These are phyloP conservation scores for Lichtheimia corymbifera DNA, from an alignment of 371 early-diverging fungal genomes.

Conservation along the genomic window DNA sequence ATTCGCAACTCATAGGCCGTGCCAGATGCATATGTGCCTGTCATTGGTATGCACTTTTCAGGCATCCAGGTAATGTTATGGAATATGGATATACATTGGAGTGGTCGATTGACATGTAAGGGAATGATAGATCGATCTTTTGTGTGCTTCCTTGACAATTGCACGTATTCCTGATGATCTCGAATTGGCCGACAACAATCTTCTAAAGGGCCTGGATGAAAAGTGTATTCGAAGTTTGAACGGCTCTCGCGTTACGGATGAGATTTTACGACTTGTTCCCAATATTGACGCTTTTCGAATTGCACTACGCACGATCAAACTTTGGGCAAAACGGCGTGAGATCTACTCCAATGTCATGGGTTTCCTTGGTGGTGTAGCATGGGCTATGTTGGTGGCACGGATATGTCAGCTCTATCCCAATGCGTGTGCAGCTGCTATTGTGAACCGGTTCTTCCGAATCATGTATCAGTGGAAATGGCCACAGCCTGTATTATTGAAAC, in stretches of 20 bases:
- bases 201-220: conserved; percentile 94
- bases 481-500: conserved; percentile 92
- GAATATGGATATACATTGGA: background rate
- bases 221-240: conserved; percentile 93
- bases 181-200: conserved; percentile 84
- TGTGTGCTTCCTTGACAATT: conserved; percentile 89
- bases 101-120: background rate
- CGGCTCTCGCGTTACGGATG: conserved; percentile 99
- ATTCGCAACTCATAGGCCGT: conserved; percentile 54
- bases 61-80: conserved; percentile 77
- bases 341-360: conserved; percentile 98
- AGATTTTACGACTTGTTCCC: conserved; percentile 96
- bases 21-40: conserved; percentile 96
- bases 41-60: conserved; percentile 94
- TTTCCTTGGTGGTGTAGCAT: conserved; percentile 99
- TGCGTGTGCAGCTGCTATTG: conserved; percentile 84
- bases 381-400: conserved; percentile 98
- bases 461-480: conserved; percentile 98
- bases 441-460: conserved; percentile 91
- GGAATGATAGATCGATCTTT: conserved; percentile 86
- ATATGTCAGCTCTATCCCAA: conserved; percentile 99
- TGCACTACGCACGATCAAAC: conserved; percentile 95
- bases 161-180: conserved; percentile 85
- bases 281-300: conserved; percentile 88
- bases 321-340: conserved; percentile 97